Conservation (phyloP, 345 rosid species). For the Citrus mangshanensis region DNA sequence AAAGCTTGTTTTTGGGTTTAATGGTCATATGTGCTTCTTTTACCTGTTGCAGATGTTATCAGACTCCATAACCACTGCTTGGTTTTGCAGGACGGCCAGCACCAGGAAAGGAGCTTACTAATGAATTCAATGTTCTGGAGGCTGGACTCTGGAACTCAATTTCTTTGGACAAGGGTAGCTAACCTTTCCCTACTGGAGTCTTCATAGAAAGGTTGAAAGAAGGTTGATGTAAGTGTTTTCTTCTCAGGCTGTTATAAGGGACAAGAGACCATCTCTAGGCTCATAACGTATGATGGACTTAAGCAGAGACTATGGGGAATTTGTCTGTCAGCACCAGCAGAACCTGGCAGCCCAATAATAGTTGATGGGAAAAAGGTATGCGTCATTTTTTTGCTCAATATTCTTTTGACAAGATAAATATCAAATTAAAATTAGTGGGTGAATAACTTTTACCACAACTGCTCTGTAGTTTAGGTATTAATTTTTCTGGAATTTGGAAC, state of each 20-base stretch:
- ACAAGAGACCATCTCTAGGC: slow-evolving; percentile 85
- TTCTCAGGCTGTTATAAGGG: slow-evolving; percentile 85
- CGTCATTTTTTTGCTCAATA: not conserved
- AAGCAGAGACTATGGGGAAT: slow-evolving; percentile 84
- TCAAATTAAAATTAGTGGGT: not conserved
- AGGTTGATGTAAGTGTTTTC: slow-evolving; percentile 5
- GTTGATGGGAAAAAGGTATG: slow-evolving; percentile 66
- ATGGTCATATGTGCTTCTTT: too few species aligned
- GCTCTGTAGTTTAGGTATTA: not conserved
- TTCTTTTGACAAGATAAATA: not conserved
- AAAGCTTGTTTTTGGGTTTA: not conserved
- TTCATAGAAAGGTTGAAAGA: slow-evolving; percentile 6
- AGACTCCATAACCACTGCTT: not conserved
- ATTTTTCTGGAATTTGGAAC: not conserved
- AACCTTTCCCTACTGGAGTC: not conserved
- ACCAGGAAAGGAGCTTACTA: slow-evolving; percentile 81
- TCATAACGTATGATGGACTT: slow-evolving; percentile 82
- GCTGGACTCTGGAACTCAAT: slow-evolving; percentile 90
- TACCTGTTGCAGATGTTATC: not conserved
- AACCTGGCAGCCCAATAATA: slow-evolving; percentile 65
- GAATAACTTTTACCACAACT: not conserved
- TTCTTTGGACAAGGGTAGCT: slow-evolving; percentile 77
- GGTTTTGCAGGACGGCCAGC: slow-evolving; percentile 74
- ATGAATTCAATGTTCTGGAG: slow-evolving; percentile 80
- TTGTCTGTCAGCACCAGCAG: slow-evolving; percentile 63